phyloP scores from a whole-genome alignment of 2,329 filamentous ascomycete species.

The Talaromyces funiculosus region DNA sequence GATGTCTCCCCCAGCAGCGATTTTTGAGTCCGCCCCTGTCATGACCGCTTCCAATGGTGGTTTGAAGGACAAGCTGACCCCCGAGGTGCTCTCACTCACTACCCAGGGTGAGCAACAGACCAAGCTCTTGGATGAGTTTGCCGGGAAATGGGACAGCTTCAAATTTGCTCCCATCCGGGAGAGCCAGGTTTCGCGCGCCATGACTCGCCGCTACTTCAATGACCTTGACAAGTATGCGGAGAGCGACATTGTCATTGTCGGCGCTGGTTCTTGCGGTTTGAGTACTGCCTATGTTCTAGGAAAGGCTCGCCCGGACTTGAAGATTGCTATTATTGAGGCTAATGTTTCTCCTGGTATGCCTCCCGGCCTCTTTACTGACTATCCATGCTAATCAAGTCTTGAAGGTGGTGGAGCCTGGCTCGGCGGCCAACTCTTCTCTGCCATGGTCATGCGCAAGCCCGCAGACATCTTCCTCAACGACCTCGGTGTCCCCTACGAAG shows the following conservation, averaged over 20 bases:
- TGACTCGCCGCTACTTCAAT: constrained; percentile 88
- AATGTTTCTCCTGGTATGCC: constrained; percentile 64
- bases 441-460: constrained; percentile 93
- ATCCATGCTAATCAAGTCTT: neutral
- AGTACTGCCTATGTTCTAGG: constrained; percentile 79
- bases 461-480: constrained; percentile 79
- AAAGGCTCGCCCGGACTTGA: constrained; percentile 77
- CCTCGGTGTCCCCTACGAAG: constrained; percentile 77
- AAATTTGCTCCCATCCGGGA: constrained; percentile 82
- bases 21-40: constrained; percentile 46
- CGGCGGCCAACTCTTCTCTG: constrained; percentile 87
- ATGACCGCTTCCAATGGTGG: constrained; percentile 25
- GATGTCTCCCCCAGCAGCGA: constrained; percentile 76
- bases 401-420: constrained; percentile 82
- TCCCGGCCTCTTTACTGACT: neutral
- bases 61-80: constrained; percentile 41
- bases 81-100: constrained; percentile 38
- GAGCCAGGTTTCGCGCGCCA: constrained; percentile 85
- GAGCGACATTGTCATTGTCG: constrained; percentile 88
- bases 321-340: constrained; percentile 86
- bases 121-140: constrained; percentile 59
- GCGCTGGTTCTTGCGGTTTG: constrained; percentile 82
- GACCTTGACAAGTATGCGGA: constrained; percentile 87
- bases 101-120: constrained; percentile 41
- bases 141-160: constrained; percentile 75